These are phyloP conservation scores for Danielozyma ontarioensis DNA, from an alignment of 805 yeast genomes.

Conservation along the genomic window DNA sequence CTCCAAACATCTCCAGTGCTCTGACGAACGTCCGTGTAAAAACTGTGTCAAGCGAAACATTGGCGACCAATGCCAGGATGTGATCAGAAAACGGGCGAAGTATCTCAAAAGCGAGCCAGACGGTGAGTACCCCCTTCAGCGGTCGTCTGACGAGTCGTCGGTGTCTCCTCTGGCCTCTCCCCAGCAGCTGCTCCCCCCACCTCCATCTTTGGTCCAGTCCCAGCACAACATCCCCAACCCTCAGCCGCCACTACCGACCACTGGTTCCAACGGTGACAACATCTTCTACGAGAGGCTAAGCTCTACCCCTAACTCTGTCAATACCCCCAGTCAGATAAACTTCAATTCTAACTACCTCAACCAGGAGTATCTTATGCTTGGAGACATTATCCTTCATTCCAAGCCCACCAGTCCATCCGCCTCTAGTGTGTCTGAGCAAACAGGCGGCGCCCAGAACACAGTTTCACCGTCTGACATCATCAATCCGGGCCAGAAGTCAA, in stretches of 20 bases:
- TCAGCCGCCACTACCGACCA: too few species aligned
- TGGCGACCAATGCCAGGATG: slow-evolving; percentile 53
- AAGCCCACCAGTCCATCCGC: slow-evolving; percentile 38
- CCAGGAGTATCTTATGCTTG: slow-evolving; percentile 47
- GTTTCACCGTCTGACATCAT: not conserved
- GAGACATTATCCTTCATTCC: slow-evolving; percentile 40
- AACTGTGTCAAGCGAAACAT: slow-evolving; percentile 63
- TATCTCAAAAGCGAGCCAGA: slow-evolving; percentile 21
- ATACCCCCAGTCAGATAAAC: too few species aligned
- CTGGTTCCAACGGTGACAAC: not conserved
- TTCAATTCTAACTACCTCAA: slow-evolving; percentile 44
- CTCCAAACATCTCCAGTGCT: slow-evolving; percentile 69
- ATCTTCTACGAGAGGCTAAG: too few species aligned
- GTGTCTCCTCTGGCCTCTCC: not conserved
- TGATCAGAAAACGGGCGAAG: slow-evolving; percentile 48
- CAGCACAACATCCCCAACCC: too few species aligned
- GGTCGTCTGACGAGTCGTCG: not conserved
- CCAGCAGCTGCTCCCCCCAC: not conserved
- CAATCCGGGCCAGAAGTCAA: slow-evolving; percentile 4
- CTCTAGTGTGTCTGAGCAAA: slow-evolving; percentile 16
- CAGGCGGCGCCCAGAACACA: not conserved
- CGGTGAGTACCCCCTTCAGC: not conserved
- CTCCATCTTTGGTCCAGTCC: too few species aligned
- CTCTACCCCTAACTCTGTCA: too few species aligned
- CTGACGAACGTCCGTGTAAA: slow-evolving; percentile 61